Base-by-base conservation (phyloP, 495 filamentous ascomycete genomes). In the Penicillium arizonense region DNA sequence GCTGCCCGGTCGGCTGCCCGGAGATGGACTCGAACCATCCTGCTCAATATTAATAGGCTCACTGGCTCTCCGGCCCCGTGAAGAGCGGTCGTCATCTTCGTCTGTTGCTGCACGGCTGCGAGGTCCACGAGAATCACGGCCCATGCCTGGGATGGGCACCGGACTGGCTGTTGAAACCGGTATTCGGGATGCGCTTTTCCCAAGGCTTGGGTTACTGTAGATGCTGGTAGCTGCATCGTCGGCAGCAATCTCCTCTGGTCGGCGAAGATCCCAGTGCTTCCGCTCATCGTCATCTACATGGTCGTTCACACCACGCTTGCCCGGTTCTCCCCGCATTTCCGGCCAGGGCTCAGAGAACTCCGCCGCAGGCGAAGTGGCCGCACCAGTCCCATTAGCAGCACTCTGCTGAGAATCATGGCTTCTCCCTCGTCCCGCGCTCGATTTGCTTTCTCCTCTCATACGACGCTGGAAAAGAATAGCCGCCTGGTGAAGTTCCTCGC, bases 401-500 rank as follows among this genome's bases (percentile, higher is more conserved):
- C 64, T 70, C 5, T 68, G 63, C 1, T 70, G 63, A 20, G 68
- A 66, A 44, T 82, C 83, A 71, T 77, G 77, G 56, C 76, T 83
- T 35, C 73, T 74, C 44, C 69, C 83, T 53, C 73, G 77, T 56
- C 74, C 74, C 18, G 67, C 71, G 42, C 79, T 80, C 33, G 82
- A 80, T 58, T 82, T 82, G 61, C 83, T 89, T 40, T 86, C 80
- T 41, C 83, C 77, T 28, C 72, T 66, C 20, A 70, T 72, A 39
- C 77, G 76, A 34, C 81, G 84, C 10, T 87, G 82, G 21, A 91
- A 74, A 33, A 83, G 72, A 52, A 93, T 84, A 7, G 90, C 91
- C 3, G 91, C 91, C 63, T 89, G 90, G 59, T 95, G 89, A 55
- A 97, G 76, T 68, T 98, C 94, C 68, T 90, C 81, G 62, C 80